Base-by-base conservation (phyloP, 345 rosid species). In the Mallotus nudiflorus region DNA sequence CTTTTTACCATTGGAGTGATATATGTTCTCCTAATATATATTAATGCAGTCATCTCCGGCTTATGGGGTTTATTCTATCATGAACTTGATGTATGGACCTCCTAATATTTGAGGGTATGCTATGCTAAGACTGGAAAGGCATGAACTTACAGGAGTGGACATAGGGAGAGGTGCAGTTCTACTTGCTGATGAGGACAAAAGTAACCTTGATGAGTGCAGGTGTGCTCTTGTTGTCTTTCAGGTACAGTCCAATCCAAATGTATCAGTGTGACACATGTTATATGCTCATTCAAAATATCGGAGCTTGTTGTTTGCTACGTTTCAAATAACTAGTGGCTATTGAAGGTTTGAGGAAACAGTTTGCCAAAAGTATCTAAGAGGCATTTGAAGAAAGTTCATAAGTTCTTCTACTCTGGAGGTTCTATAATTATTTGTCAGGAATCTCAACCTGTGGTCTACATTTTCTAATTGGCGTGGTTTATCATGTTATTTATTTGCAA, bases 101-200 rank as follows among this genome's bases (percentile, higher is more conserved):
- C 9, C 51, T 67, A 13, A 24, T 49, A 24, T 45, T 50, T 31
- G 39, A 40, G 62, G 60, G 48, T 42, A 24, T 53, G 20, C 16
- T 33, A 15, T 75, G 25, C 54, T 53, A 59, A 40, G 12, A 60
- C 58, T 72, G 40, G 44, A 55, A 58, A 55, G 76, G 68, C 40
- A 56, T 68, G 64, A 37, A 42, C 11, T 63, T 68, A 14, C 35
- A 55, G 44, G 70, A 72, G 70, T 11, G 39, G 77, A 73, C 66
- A 60, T 71, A 40, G 28, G 62, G 69, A 63, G 27, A 64, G 50
- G 62, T 39, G 72, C 67, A 51, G 73, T 46, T 60, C 48, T 76
- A 61, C 82, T 71, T 48, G 74, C 62, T 52, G 62, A 51, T 63
- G 66, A 48, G 70, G 84, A 81, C 73, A 75, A 78, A 73, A 60